A percentile compares a stretch with the other conserved stretches of the same genome.
Evolutionary conservation across 1,284 basidiomycete species (phyloP).

Genomic region (Somion occarium): DNA sequence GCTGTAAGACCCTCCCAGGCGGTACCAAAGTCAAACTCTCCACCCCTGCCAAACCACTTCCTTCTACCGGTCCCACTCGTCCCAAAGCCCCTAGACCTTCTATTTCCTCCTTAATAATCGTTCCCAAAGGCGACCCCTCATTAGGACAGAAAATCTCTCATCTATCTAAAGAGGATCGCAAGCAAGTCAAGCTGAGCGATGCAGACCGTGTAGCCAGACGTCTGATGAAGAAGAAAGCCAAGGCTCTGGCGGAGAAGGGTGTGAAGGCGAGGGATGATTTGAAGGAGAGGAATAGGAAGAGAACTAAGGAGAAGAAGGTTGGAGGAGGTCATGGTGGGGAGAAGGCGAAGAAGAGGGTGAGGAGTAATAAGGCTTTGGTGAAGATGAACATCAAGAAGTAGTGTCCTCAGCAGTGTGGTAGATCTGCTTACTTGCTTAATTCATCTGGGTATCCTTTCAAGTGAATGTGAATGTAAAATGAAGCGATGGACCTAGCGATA

Average conservation of each 20-base stretch:
- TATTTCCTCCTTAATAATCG: slow-evolving; percentile 6
- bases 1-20: slow-evolving; percentile 65
- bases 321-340: slow-evolving; percentile 16
- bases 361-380: slow-evolving; percentile 51
- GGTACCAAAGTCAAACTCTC: slow-evolving; percentile 22
- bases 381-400: slow-evolving; percentile 61
- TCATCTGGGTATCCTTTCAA: background rate
- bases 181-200: slow-evolving; percentile 74
- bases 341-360: slow-evolving; percentile 46
- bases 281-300: slow-evolving; percentile 46
- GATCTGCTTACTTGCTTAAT: background rate
- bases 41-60: slow-evolving; percentile 11
- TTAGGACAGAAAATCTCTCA: slow-evolving; percentile 75
- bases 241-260: slow-evolving; percentile 45
- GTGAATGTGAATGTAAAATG: background rate
- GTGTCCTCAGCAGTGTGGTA: background rate
- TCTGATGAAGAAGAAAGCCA: slow-evolving; percentile 83
- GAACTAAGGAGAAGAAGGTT: slow-evolving; percentile 31
- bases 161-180: slow-evolving; percentile 83
- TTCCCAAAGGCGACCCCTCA: slow-evolving; percentile 75
- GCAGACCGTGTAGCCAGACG: slow-evolving; percentile 77
- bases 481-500: background rate
- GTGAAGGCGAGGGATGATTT: slow-evolving; percentile 32
- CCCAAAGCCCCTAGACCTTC: slow-evolving; percentile 1
- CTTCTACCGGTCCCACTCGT: background rate